Conservation (phyloP, 2,329 filamentous ascomycete species). For the Fusarium udum region DNA sequence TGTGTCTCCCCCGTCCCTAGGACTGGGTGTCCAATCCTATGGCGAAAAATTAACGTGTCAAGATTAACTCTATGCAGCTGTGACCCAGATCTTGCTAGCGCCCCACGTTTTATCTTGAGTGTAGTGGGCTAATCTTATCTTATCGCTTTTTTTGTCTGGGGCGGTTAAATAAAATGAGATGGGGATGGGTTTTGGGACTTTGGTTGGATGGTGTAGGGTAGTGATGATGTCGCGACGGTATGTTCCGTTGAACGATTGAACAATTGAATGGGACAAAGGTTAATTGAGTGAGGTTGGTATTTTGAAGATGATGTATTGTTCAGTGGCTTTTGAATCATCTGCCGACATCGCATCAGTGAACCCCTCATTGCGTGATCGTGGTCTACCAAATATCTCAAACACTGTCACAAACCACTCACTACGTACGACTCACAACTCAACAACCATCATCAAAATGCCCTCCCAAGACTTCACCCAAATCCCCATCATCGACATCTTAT, state of each 20-base stretch:
- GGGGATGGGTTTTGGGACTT: background rate
- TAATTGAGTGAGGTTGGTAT: background rate
- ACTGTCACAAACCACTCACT: background rate
- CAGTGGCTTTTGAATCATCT: background rate
- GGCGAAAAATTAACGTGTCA: constrained; percentile 15
- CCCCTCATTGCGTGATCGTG: constrained; percentile 1
- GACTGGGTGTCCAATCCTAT: constrained; percentile 1
- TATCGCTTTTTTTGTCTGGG: background rate
- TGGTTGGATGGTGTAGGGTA: background rate
- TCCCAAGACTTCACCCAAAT: constrained; percentile 50
- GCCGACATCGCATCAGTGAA: background rate
- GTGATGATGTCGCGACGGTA: background rate
- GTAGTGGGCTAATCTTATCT: background rate
- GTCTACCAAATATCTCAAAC: background rate
- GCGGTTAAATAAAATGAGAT: background rate
- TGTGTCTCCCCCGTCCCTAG: background rate
- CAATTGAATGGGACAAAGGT: background rate
- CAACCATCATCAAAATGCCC: background rate
- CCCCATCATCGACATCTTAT: constrained; percentile 60
- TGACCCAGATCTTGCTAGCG: constrained; percentile 3
- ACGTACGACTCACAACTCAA: background rate
- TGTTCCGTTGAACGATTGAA: background rate
- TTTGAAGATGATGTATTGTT: background rate
- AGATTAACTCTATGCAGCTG: constrained; percentile 21
- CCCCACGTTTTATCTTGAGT: constrained; percentile 2